Evolutionary conservation across 257 asterid genomes (phyloP), one percentile per base, ranked within the genome.

Genomic region (Primulina tabacum): DNA sequence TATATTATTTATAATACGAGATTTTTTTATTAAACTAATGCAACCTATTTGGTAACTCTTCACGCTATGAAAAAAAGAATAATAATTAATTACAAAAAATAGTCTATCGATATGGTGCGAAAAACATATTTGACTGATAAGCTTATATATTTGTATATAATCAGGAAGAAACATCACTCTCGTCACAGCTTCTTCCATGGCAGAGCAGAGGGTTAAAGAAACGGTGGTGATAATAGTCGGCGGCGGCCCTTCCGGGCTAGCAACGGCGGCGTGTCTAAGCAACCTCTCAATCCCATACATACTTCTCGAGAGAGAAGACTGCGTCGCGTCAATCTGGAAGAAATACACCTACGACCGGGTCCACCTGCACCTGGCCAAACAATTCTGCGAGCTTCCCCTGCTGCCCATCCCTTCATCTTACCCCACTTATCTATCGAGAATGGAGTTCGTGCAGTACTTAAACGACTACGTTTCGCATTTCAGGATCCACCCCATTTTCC

Each of bases 201-300:
- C 62, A 26, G 60, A 35, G 1, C 43, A 7, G 6, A 35, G 11
- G 7, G 40, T 18, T 3, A 18, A 72, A 65, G 75, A 62, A 55
- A 2, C 68, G 7, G 60, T 64, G 5, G 90, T 80, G 12, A 82
- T 79, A 43, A 75, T 89, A 33, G 86, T 87, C 43, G 97, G 97
- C 63, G 89, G 79, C 21, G 97, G 97, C 0, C 86, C 97, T 4
- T 79, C 96, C 4, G 97, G 96, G 34, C 78, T 91, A 0, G 87
- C 96, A 1, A 73, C 89, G n/a, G 88, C 97, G 40, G 97, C 95
- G 71, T 83, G 75, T 33, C 72, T 89, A 4, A 73, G 37, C 26
- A 71, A 77, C 1, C 80, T 75, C 29, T 84, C 92, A 0, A 78
- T 89, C 56, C 92, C 97, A 0, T 75, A 84, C 84, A 76, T 72